Percentiles rank a stretch among this genome's conserved stretches.
Conservation (phyloP, 352 stramenopile species). For the Phytophthora lateralis region DNA sequence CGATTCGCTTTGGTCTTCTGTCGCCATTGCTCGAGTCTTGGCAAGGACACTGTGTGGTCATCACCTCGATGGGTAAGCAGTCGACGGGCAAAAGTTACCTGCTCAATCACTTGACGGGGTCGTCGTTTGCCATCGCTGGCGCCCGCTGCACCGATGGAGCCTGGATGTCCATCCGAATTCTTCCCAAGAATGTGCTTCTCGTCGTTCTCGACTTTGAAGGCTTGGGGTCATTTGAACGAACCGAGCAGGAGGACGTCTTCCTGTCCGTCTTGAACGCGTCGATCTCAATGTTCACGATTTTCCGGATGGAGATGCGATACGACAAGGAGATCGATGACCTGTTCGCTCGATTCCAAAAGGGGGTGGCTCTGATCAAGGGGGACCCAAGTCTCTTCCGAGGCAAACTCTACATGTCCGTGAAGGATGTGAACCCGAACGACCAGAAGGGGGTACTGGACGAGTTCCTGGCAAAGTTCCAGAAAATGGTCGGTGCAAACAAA, state of each 20-base stretch:
- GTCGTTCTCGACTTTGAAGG: slow-evolving; percentile 84
- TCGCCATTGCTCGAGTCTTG: slow-evolving; percentile 47
- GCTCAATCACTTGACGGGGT: slow-evolving; percentile 75
- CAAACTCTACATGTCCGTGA: slow-evolving; percentile 78
- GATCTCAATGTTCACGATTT: slow-evolving; percentile 68
- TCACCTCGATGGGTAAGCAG: slow-evolving; percentile 66
- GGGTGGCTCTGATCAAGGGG: slow-evolving; percentile 64
- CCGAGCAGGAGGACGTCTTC: slow-evolving; percentile 72
- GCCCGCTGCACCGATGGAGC: slow-evolving; percentile 47
- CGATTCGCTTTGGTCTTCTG: slow-evolving; percentile 46
- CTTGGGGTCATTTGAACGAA: slow-evolving; percentile 66
- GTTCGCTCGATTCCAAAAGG: slow-evolving; percentile 72
- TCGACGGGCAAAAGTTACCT: slow-evolving; percentile 86
- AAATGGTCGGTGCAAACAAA: slow-evolving; percentile 55
- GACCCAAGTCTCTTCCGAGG: slow-evolving; percentile 63
- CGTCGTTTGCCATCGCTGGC: slow-evolving; percentile 70
- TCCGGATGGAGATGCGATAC: slow-evolving; percentile 74
- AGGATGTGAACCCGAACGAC: slow-evolving; percentile 82
- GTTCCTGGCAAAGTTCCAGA: slow-evolving; percentile 60
- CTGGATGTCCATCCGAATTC: slow-evolving; percentile 47
- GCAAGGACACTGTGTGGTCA: slow-evolving; percentile 40
- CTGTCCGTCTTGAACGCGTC: slow-evolving; percentile 68
- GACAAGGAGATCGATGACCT: slow-evolving; percentile 83
- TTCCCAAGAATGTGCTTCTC: slow-evolving; percentile 50
- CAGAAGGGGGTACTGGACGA: slow-evolving; percentile 54